Conservation (phyloP, 2,329 filamentous ascomycete genomes). For the Ophiostoma sp. region DNA sequence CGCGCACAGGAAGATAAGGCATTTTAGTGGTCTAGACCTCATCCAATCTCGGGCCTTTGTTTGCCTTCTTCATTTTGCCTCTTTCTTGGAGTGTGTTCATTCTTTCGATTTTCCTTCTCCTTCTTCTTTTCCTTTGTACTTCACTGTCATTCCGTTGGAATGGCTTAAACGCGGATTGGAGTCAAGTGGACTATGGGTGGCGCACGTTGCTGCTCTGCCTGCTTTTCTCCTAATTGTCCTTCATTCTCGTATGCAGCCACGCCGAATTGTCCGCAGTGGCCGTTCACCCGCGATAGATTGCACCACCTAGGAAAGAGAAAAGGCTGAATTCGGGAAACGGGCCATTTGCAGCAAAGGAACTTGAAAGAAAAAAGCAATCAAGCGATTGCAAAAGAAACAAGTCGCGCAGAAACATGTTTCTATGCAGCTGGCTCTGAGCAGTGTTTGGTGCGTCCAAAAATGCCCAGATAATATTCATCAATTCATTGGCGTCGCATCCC, state of each 20-base stretch:
- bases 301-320: background rate
- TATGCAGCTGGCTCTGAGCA: background rate
- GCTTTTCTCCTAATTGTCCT: background rate
- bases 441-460: background rate
- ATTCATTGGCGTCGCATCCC: background rate
- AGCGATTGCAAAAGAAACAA: background rate
- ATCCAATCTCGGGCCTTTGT: background rate
- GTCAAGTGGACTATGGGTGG: background rate
- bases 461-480: background rate
- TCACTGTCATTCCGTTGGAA: background rate
- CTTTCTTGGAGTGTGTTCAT: too few species aligned
- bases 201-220: background rate
- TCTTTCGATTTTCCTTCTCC: background rate
- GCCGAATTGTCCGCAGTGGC: background rate
- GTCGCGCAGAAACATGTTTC: background rate
- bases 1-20: background rate
- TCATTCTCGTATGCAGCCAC: background rate
- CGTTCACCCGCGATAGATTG: slow-evolving; percentile 27
- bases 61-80: background rate
- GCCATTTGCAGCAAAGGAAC: background rate
- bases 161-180: background rate
- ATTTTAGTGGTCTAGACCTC: background rate
- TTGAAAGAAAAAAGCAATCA: background rate
- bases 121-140: background rate
- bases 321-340: slow-evolving; percentile 20